These are phyloP conservation scores for Peziza echinospora DNA, from an alignment of 495 filamentous ascomycete genomes.

Conservation along the genomic window DNA sequence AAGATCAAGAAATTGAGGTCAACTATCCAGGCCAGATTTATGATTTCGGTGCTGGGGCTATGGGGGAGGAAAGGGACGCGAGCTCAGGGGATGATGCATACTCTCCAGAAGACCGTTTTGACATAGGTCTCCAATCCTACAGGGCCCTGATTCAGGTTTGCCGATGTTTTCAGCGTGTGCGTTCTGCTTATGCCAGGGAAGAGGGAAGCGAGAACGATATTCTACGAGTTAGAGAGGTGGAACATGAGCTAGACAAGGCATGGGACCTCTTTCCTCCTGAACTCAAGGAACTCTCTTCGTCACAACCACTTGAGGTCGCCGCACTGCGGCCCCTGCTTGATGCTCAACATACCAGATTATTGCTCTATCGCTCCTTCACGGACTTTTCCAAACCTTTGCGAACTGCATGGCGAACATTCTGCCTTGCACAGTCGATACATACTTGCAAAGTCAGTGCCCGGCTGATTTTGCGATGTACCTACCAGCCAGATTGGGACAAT, in stretches of 20 bases:
- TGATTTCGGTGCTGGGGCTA: neutral
- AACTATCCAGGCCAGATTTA: conserved; percentile 5
- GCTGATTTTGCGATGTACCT: conserved; percentile 10
- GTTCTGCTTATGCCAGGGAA: conserved; percentile 7
- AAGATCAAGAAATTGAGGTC: conserved; percentile 15
- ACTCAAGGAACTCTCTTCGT: conserved; percentile 12
- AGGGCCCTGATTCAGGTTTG: conserved; percentile 14
- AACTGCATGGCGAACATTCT: conserved; percentile 11
- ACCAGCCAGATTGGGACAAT: conserved; percentile 10
- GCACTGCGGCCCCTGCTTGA: conserved; percentile 16
- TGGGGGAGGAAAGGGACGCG: neutral
- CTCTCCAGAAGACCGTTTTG: conserved; percentile 2
- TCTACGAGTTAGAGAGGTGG: conserved; percentile 9
- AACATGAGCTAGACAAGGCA: conserved; percentile 16
- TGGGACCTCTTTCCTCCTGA: conserved; percentile 17
- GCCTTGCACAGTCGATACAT: conserved; percentile 14
- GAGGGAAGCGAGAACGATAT: conserved; percentile 14
- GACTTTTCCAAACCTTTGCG: conserved; percentile 3
- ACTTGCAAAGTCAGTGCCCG: conserved; percentile 17
- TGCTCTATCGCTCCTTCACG: conserved; percentile 19
- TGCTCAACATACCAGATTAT: conserved; percentile 17
- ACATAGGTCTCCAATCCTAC: conserved; percentile 7
- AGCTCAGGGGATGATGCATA: neutral
- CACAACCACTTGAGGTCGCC: conserved; percentile 12
- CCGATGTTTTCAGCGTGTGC: conserved; percentile 6